Percentiles rank a stretch among this genome's conserved stretches.
Evolutionary conservation across 257 asterid genomes (phyloP).

Genomic region (Fraxinus cuspidata): DNA sequence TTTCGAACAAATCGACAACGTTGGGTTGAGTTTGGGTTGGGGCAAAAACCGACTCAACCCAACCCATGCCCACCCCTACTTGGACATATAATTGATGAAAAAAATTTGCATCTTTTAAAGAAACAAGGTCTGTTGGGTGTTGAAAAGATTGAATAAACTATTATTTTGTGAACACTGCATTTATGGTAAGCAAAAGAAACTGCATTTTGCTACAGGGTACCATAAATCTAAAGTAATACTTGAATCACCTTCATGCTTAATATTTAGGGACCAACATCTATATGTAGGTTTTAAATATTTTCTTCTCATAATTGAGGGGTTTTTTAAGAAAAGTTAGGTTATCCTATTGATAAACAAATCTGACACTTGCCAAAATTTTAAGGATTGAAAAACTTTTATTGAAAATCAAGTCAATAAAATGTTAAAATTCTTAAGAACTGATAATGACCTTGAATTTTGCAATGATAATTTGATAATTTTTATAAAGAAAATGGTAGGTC

Average conservation of each 20-base stretch:
- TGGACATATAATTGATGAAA: not conserved
- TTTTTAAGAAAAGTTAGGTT: not conserved
- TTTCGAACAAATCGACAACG: too few species aligned
- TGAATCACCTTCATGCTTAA: not conserved
- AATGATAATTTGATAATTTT: too few species aligned
- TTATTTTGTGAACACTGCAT: not conserved
- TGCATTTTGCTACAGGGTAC: not conserved
- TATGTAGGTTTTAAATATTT: not conserved
- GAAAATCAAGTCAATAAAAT: too few species aligned
- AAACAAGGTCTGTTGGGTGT: not conserved
- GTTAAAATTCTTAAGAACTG: not conserved
- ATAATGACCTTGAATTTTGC: too few species aligned
- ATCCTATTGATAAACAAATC: too few species aligned
- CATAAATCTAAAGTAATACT: not conserved
- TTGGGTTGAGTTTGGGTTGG: too few species aligned
- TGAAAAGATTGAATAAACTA: not conserved
- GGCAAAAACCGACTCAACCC: too few species aligned
- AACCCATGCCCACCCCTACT: too few species aligned
- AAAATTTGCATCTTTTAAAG: too few species aligned
- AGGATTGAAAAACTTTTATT: not conserved
- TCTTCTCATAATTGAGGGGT: not conserved
- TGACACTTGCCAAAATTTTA: not conserved
- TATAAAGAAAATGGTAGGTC: not conserved
- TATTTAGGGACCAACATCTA: not conserved
- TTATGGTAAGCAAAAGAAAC: not conserved